Percentiles rank a stretch among this genome's conserved stretches.
Evolutionary conservation across 495 filamentous ascomycete genomes (phyloP).

Genomic region (Talaromyces borbonicus): DNA sequence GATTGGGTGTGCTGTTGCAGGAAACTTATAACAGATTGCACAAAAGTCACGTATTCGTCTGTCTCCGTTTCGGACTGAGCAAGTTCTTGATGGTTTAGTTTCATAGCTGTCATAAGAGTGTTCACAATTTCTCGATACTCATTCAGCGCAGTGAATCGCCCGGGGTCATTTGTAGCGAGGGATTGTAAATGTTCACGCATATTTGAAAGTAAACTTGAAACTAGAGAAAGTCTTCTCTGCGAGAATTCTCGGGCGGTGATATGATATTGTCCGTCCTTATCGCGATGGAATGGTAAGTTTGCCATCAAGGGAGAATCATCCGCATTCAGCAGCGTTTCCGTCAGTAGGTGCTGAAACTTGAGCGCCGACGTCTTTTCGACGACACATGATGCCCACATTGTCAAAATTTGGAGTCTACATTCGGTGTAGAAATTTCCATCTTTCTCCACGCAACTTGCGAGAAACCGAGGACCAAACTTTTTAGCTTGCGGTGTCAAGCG

Average conservation of each 20-base stretch:
- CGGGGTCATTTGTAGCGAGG: conserved; percentile 19
- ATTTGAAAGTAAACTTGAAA: conserved; percentile 54
- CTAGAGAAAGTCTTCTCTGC: conserved; percentile 46
- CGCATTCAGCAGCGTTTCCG: conserved; percentile 43
- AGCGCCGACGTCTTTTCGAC: conserved; percentile 56
- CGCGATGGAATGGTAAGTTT: conserved; percentile 53
- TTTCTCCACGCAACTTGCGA: conserved; percentile 45
- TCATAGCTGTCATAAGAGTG: conserved; percentile 57
- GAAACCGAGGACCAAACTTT: conserved; percentile 52
- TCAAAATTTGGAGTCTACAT: conserved; percentile 41
- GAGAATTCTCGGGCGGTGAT: conserved; percentile 47
- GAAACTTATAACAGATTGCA: conserved; percentile 52
- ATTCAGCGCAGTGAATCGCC: conserved; percentile 29
- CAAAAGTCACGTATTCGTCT: conserved; percentile 57
- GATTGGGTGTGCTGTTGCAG: conserved; percentile 57
- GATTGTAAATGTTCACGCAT: conserved; percentile 48
- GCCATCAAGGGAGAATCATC: conserved; percentile 34
- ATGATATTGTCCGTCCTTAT: conserved; percentile 26
- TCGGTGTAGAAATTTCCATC: conserved; percentile 31
- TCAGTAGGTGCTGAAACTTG: conserved; percentile 58
- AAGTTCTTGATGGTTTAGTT: conserved; percentile 54
- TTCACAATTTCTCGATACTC: conserved; percentile 48
- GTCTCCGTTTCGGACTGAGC: conserved; percentile 26
- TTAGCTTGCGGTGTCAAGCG: conserved; percentile 53
- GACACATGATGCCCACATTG: conserved; percentile 51